These are phyloP conservation scores for Starmerella vitae DNA, from an alignment of 805 yeast genomes.

Conservation along the genomic window DNA sequence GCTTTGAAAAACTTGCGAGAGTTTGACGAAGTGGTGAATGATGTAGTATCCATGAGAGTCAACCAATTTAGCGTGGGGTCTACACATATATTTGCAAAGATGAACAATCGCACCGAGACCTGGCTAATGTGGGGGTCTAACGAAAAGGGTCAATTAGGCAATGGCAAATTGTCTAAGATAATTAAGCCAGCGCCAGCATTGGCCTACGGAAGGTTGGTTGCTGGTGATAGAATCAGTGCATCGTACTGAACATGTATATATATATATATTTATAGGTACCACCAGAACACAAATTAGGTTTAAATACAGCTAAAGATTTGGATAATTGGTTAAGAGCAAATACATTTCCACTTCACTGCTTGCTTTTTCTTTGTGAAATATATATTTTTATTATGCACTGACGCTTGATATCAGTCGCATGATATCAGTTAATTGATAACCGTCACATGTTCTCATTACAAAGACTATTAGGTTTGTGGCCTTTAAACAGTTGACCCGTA, in stretches of 20 bases:
- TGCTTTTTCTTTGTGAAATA: no score
- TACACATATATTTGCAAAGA: conserved; percentile 49
- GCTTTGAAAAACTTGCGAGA: conserved; percentile 37
- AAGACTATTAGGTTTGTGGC: no score
- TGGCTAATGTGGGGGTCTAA: conserved; percentile 73
- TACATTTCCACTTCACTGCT: no score
- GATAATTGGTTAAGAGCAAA: no score
- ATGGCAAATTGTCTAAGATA: conserved; percentile 53
- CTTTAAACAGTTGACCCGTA: no score
- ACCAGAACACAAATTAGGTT: no score
- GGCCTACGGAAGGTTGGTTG: conserved; percentile 16
- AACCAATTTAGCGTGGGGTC: conserved; percentile 46
- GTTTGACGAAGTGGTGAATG: conserved; percentile 37
- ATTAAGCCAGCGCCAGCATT: conserved; percentile 20
- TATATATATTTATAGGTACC: no score
- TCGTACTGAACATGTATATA: conserved; percentile 6
- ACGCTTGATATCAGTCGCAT: no score
- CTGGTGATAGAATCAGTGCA: conserved; percentile 19
- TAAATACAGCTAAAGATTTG: no score
- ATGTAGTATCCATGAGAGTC: conserved; percentile 36
- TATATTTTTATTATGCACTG: no score
- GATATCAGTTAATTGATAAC: no score
- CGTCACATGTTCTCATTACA: no score
- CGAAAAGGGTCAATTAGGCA: conserved; percentile 70
- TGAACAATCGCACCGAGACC: conserved; percentile 35